Percentiles rank a stretch among this genome's conserved stretches.
These are phyloP conservation scores for Helminthosporium solani DNA, from an alignment of 2,329 filamentous ascomycete genomes.

Conservation along the genomic window DNA sequence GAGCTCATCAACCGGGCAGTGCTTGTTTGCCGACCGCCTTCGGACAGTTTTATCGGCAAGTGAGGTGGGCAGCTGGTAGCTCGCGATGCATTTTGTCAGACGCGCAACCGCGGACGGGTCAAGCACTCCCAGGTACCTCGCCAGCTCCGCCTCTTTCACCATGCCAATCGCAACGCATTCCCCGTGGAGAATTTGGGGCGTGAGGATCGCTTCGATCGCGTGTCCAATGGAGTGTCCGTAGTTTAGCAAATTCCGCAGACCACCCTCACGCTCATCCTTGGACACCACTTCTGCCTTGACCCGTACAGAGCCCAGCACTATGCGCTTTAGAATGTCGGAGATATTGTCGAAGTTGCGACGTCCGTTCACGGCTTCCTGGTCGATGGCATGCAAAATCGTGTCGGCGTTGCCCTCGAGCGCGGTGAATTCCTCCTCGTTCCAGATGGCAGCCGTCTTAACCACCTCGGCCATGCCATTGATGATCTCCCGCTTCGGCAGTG, in stretches of 20 bases:
- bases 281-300: constrained; percentile 96
- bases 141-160: constrained; percentile 95
- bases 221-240: constrained; percentile 98
- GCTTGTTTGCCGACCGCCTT: constrained; percentile 80
- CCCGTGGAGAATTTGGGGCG: constrained; percentile 91
- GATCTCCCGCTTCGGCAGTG: constrained; percentile 85
- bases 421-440: constrained; percentile 84
- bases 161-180: constrained; percentile 97
- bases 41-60: constrained; percentile 79
- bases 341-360: constrained; percentile 68
- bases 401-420: constrained; percentile 79
- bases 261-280: constrained; percentile 89
- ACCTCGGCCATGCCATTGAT: constrained; percentile 99
- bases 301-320: constrained; percentile 85
- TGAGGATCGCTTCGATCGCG: constrained; percentile 91
- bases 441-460: constrained; percentile 95
- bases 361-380: constrained; percentile 58
- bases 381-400: constrained; percentile 71
- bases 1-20: constrained; percentile 81
- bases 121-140: constrained; percentile 82
- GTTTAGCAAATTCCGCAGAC: constrained; percentile 90
- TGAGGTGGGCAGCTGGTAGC: constrained; percentile 85
- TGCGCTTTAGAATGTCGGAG: constrained; percentile 50
- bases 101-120: constrained; percentile 85
- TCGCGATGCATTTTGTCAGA: constrained; percentile 89